Conservation (phyloP, 169 alveolate species). For the Neospora caninum region DNA sequence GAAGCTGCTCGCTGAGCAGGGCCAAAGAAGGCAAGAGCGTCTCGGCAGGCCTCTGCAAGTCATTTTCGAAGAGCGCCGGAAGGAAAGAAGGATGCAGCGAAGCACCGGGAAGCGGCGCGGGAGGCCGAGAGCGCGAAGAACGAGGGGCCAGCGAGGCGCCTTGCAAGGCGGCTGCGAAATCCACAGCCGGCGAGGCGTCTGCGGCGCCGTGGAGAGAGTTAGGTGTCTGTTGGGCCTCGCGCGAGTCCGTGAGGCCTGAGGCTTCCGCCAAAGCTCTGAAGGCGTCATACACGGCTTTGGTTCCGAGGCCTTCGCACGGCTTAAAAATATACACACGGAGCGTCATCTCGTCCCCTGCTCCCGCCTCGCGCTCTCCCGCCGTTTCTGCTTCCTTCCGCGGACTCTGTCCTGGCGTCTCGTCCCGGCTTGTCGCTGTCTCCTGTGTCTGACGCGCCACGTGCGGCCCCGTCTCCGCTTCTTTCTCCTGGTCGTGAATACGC, state of each 20-base stretch:
- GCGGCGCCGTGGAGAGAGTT: too few relatives aligned
- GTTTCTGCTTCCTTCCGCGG: too few relatives aligned
- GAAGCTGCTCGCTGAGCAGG: neutral
- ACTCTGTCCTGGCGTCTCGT: neutral
- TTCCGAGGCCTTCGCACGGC: neutral
- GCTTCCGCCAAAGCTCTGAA: neutral
- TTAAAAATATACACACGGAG: neutral
- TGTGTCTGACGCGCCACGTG: neutral
- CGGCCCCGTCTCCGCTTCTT: neutral
- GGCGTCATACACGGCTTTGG: conserved; percentile 34
- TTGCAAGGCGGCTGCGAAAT: neutral
- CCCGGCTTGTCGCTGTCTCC: neutral
- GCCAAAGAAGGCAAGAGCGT: neutral
- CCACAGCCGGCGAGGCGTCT: neutral
- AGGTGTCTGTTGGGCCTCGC: neutral
- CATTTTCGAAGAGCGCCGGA: neutral
- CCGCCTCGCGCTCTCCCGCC: neutral
- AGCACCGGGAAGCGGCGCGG: neutral
- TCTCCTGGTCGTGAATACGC: neutral
- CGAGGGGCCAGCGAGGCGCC: neutral
- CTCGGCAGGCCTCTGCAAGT: neutral
- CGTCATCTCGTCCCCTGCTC: neutral
- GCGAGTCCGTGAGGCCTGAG: too few relatives aligned
- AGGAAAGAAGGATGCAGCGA: neutral
- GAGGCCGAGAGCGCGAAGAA: too few relatives aligned